These are phyloP conservation scores for Kluyveromyces siamensis DNA, from an alignment of 805 yeast species.

Conservation along the genomic window DNA sequence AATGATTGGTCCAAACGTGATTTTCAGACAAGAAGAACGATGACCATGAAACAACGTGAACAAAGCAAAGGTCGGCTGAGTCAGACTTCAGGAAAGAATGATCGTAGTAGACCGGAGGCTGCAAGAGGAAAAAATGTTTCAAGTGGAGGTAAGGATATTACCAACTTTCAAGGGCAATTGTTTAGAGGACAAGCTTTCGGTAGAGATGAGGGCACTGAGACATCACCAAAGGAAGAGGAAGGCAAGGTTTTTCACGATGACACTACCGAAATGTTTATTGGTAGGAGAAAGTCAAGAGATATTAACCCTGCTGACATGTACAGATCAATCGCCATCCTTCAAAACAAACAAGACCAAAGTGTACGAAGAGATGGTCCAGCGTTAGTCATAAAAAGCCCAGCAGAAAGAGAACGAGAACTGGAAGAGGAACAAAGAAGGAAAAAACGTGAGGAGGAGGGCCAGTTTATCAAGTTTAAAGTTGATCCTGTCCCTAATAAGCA, in stretches of 20 bases:
- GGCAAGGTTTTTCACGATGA: not conserved
- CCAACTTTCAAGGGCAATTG: conserved; percentile 26
- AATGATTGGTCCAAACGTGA: conserved; percentile 68
- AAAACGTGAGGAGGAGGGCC: conserved; percentile 6
- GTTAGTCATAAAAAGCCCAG: conserved; percentile 64
- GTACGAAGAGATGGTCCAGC: conserved; percentile 66
- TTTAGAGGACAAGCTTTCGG: conserved; percentile 28
- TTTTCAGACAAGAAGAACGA: conserved; percentile 70
- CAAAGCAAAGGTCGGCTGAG: conserved; percentile 18
- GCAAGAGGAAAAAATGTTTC: not conserved
- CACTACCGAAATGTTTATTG: conserved; percentile 23
- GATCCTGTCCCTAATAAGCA: not conserved
- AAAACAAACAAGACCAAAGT: conserved; percentile 37
- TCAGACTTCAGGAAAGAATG: conserved; percentile 6
- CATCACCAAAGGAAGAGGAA: conserved; percentile 6
- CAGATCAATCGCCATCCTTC: conserved; percentile 75
- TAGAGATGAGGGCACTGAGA: conserved; percentile 22
- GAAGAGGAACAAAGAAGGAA: conserved; percentile 3
- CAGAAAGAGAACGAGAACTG: conserved; percentile 8
- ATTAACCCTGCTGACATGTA: conserved; percentile 78
- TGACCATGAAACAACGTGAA: conserved; percentile 27
- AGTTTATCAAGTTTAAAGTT: conserved; percentile 22
- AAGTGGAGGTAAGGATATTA: conserved; percentile 3
- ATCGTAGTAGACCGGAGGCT: not conserved
- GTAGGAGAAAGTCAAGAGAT: conserved; percentile 32